Conservation (phyloP, 1,284 basidiomycete genomes). For the Puccinia triticina region DNA sequence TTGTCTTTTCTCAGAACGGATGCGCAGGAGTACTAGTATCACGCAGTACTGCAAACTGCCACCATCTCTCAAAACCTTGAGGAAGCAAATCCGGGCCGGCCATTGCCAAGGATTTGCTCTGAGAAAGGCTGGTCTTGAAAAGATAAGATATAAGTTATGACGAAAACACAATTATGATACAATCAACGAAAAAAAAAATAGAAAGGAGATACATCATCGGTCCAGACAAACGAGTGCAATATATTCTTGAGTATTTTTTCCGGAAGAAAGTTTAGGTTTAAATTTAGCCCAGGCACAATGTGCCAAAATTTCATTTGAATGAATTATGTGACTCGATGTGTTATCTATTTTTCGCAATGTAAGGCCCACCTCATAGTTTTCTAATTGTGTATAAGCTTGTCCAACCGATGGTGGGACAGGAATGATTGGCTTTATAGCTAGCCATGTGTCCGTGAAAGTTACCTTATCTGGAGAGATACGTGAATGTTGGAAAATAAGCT, state of each 20-base stretch:
- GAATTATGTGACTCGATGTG: background rate
- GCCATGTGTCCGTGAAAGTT: background rate
- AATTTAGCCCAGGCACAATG: background rate
- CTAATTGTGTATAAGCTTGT: background rate
- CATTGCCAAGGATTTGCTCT: no score
- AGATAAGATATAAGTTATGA: no score
- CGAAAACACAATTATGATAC: no score
- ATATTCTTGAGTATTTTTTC: background rate
- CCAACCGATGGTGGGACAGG: background rate
- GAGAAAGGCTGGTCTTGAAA: no score
- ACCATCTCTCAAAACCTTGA: no score
- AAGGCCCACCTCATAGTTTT: constrained; percentile 7
- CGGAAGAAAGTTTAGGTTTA: background rate
- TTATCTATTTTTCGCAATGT: background rate
- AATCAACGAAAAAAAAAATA: no score
- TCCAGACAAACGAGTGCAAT: background rate
- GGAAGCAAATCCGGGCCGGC: no score
- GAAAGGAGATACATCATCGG: no score
- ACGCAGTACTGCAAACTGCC: no score
- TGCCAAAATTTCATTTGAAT: background rate
- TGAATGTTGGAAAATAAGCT: constrained; percentile 16
- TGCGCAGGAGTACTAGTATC: no score
- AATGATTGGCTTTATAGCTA: background rate
- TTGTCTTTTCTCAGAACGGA: no score
- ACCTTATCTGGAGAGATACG: background rate